A percentile compares a stretch with the other conserved stretches of the same genome.
phyloP scores from a whole-genome alignment of 768 basidiomycete genomes.

The Postia placenta region DNA sequence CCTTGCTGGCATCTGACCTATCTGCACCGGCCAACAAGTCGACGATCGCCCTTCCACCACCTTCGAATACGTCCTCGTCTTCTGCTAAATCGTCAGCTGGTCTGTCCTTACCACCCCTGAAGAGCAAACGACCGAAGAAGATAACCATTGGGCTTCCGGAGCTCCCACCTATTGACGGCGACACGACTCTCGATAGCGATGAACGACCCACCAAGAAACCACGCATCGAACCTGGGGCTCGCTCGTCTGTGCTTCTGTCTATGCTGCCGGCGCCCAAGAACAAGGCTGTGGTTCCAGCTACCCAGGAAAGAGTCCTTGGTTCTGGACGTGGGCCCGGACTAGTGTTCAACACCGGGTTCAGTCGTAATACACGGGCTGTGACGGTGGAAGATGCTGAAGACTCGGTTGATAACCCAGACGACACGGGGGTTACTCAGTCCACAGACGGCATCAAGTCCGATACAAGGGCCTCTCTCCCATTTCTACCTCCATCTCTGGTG shows the following conservation, averaged over 20 bases:
- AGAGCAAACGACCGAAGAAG: slow-evolving; percentile 53
- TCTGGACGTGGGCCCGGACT: slow-evolving; percentile 55
- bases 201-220: slow-evolving; percentile 55
- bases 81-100: slow-evolving; percentile 19
- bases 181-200: slow-evolving; percentile 29
- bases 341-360: slow-evolving; percentile 42
- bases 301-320: slow-evolving; percentile 55
- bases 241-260: slow-evolving; percentile 55
- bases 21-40: slow-evolving; percentile 26
- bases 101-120: slow-evolving; percentile 28
- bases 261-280: slow-evolving; percentile 77
- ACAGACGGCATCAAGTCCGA: slow-evolving; percentile 1
- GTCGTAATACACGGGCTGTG: slow-evolving; percentile 16
- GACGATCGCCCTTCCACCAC: slow-evolving; percentile 29
- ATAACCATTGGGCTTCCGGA: slow-evolving; percentile 55
- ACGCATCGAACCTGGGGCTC: slow-evolving; percentile 45
- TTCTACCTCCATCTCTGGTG: slow-evolving; percentile 53
- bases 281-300: slow-evolving; percentile 34
- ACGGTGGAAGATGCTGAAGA: slow-evolving; percentile 21
- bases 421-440: slow-evolving; percentile 2
- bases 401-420: slow-evolving; percentile 2
- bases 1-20: slow-evolving; percentile 12
- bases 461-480: slow-evolving; percentile 33
- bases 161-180: slow-evolving; percentile 32
- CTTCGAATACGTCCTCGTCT: slow-evolving; percentile 5